Percentiles rank a stretch among this genome's conserved stretches.
These are phyloP conservation scores for Plasmopara halstedii DNA, from an alignment of 352 stramenopile genomes.

Conservation along the genomic window DNA sequence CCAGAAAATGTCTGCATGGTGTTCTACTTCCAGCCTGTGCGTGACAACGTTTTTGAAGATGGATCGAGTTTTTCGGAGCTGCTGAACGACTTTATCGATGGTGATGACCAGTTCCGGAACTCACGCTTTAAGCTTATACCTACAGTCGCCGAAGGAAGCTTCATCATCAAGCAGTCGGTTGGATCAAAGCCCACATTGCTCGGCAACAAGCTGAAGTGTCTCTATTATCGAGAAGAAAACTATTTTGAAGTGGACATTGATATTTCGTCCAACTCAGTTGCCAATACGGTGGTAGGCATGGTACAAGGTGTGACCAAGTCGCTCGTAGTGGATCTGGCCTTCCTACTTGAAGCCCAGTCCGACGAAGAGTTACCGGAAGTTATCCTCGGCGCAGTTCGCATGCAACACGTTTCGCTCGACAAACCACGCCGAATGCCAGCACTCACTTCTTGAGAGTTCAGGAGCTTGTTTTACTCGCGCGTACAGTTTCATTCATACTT, in stretches of 20 bases:
- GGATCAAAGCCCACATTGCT: slow-evolving; percentile 94
- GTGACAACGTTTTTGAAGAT: slow-evolving; percentile 81
- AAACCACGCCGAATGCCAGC: slow-evolving; percentile 54
- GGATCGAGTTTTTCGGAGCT: slow-evolving; percentile 84
- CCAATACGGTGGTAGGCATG: slow-evolving; percentile 83
- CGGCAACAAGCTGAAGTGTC: slow-evolving; percentile 94
- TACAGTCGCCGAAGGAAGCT: slow-evolving; percentile 94
- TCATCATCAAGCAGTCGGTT: slow-evolving; percentile 93
- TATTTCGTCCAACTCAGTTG: slow-evolving; percentile 90
- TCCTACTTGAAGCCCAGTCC: slow-evolving; percentile 76
- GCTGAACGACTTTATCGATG: slow-evolving; percentile 89
- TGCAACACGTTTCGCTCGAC: slow-evolving; percentile 81
- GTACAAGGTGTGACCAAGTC: slow-evolving; percentile 86
- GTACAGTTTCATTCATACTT: neutral
- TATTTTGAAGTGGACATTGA: slow-evolving; percentile 96
- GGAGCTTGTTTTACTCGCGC: neutral
- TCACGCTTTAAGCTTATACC: slow-evolving; percentile 98
- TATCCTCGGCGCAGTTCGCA: slow-evolving; percentile 68
- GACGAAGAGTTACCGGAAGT: slow-evolving; percentile 84
- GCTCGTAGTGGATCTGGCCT: slow-evolving; percentile 85
- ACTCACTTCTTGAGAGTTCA: slow-evolving; percentile 10
- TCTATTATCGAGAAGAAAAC: slow-evolving; percentile 80
- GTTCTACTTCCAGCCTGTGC: slow-evolving; percentile 80
- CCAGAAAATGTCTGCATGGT: slow-evolving; percentile 74
- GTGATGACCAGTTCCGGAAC: slow-evolving; percentile 93